These are phyloP conservation scores for Hypoxylon sp. DNA, from an alignment of 2,329 filamentous ascomycete genomes.

Conservation along the genomic window DNA sequence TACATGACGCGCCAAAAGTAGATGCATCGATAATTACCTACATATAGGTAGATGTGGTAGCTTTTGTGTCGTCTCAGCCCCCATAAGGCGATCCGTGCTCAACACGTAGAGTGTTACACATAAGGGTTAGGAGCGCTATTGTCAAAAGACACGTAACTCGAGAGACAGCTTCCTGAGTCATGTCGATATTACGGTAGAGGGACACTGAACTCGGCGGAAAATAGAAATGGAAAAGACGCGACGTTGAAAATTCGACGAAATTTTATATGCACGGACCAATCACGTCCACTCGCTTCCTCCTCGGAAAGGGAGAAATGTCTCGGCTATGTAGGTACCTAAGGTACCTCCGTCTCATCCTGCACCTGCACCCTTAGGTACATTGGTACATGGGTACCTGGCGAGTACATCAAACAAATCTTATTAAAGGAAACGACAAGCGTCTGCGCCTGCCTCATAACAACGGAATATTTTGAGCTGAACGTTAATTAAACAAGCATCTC, in stretches of 20 bases:
- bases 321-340: neutral
- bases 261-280: conserved; percentile 20
- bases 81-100: neutral
- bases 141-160: neutral
- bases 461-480: neutral
- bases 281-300: conserved; percentile 6
- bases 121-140: neutral
- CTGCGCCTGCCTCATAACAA: conserved; percentile 10
- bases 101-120: neutral
- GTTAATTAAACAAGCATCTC: conserved; percentile 4
- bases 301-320: conserved; percentile 31
- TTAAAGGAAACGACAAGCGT: neutral
- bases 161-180: neutral
- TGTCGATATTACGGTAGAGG: neutral
- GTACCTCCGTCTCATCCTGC: neutral
- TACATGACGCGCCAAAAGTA: neutral
- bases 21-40: neutral
- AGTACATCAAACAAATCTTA: conserved; percentile 6
- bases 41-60: neutral
- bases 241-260: conserved; percentile 20
- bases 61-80: neutral
- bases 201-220: neutral
- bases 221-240: neutral
- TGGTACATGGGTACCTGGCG: conserved; percentile 2
- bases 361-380: neutral